These are phyloP conservation scores for Blastomyces percursus DNA, from an alignment of 2,329 filamentous ascomycete genomes.

Conservation along the genomic window DNA sequence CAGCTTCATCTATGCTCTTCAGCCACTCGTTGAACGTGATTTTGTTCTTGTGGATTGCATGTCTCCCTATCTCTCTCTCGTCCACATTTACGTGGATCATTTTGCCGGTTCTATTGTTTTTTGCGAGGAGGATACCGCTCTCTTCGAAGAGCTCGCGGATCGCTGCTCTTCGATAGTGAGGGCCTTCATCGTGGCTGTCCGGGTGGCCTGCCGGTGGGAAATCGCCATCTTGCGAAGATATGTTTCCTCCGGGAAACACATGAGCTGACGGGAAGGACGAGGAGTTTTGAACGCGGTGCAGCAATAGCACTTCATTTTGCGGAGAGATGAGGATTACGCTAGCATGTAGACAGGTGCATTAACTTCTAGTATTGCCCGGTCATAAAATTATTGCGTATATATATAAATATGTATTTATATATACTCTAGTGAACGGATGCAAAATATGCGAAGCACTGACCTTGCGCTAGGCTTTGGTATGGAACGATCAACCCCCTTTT, in stretches of 20 bases:
- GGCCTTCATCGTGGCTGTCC: conserved; percentile 57
- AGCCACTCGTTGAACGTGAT: conserved; percentile 59
- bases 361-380: background rate
- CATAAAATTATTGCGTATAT: background rate
- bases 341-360: conserved; percentile 2
- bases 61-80: conserved; percentile 55
- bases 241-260: conserved; percentile 86
- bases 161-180: conserved; percentile 67
- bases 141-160: conserved; percentile 93
- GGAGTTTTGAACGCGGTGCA: conserved; percentile 74
- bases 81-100: conserved; percentile 51
- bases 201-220: conserved; percentile 41
- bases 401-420: background rate
- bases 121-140: conserved; percentile 72
- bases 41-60: conserved; percentile 55
- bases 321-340: conserved; percentile 80
- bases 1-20: conserved; percentile 25
- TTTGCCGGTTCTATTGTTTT: conserved; percentile 28
- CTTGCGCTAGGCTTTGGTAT: conserved; percentile 55
- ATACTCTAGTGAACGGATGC: background rate
- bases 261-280: conserved; percentile 82
- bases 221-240: conserved; percentile 61
- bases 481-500: conserved; percentile 15
- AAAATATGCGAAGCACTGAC: conserved; percentile 26
- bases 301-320: conserved; percentile 72